Conservation (phyloP, 331 rosid species). For the Acacia concinna region DNA sequence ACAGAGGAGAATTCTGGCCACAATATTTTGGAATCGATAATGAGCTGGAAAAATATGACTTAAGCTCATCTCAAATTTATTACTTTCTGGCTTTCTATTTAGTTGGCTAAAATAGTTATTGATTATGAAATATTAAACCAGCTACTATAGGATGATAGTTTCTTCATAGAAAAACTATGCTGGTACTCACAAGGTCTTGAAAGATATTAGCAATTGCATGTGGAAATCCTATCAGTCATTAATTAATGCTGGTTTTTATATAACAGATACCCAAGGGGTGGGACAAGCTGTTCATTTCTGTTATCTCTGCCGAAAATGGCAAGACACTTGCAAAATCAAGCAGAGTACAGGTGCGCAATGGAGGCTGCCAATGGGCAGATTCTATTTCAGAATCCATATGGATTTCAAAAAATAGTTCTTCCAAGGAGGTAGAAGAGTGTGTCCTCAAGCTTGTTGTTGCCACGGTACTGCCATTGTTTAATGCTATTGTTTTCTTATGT, state of each 20-base stretch:
- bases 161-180: not conserved
- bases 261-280: slow-evolving; percentile 90
- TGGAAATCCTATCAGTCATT: not conserved
- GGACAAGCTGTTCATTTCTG: slow-evolving; percentile 84
- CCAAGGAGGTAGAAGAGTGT: slow-evolving; percentile 61
- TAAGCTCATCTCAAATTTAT: not conserved
- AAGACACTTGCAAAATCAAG: slow-evolving; percentile 63
- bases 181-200: not conserved
- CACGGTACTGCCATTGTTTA: slow-evolving; percentile 53
- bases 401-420: slow-evolving; percentile 55
- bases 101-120: not conserved
- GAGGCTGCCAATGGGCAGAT: slow-evolving; percentile 89
- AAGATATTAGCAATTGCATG: not conserved
- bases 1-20: slow-evolving; percentile 10
- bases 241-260: slow-evolving; percentile 26
- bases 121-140: not conserved
- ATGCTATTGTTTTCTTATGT: slow-evolving; percentile 4
- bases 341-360: slow-evolving; percentile 71
- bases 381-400: slow-evolving; percentile 59
- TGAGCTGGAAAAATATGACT: not conserved
- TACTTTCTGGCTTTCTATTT: not conserved
- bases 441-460: slow-evolving; percentile 77
- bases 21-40: not conserved
- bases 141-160: not conserved
- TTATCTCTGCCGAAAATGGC: slow-evolving; percentile 65